Evolutionary conservation across 768 basidiomycete species (phyloP), one percentile per base, ranked within the genome.

Genomic region (Hemileccinum rubropunctum): DNA sequence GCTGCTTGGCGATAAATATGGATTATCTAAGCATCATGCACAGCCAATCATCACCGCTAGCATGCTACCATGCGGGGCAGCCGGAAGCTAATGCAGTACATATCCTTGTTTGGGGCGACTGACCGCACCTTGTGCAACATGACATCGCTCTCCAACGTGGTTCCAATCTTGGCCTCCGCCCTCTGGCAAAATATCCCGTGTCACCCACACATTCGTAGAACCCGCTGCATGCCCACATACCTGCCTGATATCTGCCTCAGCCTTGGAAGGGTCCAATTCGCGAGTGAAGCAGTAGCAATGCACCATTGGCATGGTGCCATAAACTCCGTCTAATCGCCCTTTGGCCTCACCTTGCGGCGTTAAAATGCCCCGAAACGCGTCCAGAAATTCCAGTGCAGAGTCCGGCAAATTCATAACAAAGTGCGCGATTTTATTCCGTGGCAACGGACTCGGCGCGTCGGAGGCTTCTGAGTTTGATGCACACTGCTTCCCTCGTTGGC

Each of bases 401-500:
- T 91, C 93, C 3, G 97, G 97, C 17, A 99, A 76, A 68, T 99
- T 99, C 94, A 99, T 95, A n/a, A 97, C 87, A 62, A 91, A 94
- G 64, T 97, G 95, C 12, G 82, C 71, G 56, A 97, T 82, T 38
- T 77, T 71, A 48, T 68, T 73, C 50, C 88, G 81, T 33, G 73
- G 65, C 8, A 67, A 71, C 38, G 58, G 18, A 17, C 45, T 48
- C 4, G 54, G 18, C 17, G 50, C 56, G 32, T 48, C 27, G 38
- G 55, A 44, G n/a, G 21, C 47, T 26, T 55, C 38, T n/a, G 35
- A 21, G 39, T 39, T 37, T 41, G 49, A 18, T 23, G 41, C 30
- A 21, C 46, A 36, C 17, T 41, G 43, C 33, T 27, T 57, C 51
- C 67, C 70, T 53, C 70, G 75, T 56, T 71, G 71, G 42, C 58